Evolutionary conservation across 371 early-diverging fungal genomes (phyloP).

Genomic region (Rhizopus stolonifer): DNA sequence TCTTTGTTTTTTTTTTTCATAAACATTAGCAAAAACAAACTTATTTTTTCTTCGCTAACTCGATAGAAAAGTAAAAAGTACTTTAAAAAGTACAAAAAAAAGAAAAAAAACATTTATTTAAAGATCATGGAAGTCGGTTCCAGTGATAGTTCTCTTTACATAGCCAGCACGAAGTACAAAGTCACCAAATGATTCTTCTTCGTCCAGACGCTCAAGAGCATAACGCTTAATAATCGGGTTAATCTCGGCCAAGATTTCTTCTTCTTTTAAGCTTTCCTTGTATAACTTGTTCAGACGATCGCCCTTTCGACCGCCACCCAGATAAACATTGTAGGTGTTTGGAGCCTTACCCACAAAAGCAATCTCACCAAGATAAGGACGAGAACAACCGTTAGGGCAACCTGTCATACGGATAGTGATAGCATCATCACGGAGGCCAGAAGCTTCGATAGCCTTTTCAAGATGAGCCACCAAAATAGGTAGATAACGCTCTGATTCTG

Average conservation of each 20-base stretch:
- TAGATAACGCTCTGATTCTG: conserved; percentile 93
- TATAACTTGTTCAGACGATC: conserved; percentile 87
- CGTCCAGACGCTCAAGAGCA: conserved; percentile 65
- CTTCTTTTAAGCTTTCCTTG: conserved; percentile 84
- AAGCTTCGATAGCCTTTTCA: conserved; percentile 74
- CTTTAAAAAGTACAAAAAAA: too few species aligned
- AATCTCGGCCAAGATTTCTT: conserved; percentile 77
- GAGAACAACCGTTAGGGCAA: conserved; percentile 94
- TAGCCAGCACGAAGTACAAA: conserved; percentile 87
- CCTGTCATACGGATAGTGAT: conserved; percentile 96
- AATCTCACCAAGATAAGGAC: conserved; percentile 91
- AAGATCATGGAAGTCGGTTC: conserved; percentile 74
- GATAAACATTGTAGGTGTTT: conserved; percentile 89
- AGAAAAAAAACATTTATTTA: conserved; percentile 15
- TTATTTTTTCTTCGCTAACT: too few species aligned
- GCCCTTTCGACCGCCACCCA: conserved; percentile 88
- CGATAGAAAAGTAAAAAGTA: too few species aligned
- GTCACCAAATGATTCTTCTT: conserved; percentile 92
- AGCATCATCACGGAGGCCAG: conserved; percentile 82
- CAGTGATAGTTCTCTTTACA: conserved; percentile 78
- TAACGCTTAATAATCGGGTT: conserved; percentile 81
- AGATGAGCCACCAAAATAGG: conserved; percentile 78
- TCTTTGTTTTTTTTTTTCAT: too few species aligned
- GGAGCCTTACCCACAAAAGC: conserved; percentile 95
- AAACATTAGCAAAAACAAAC: too few species aligned